Evolutionary conservation across 2,329 filamentous ascomycete genomes (phyloP).

Genomic region (Dendrostoma leiphaemia): DNA sequence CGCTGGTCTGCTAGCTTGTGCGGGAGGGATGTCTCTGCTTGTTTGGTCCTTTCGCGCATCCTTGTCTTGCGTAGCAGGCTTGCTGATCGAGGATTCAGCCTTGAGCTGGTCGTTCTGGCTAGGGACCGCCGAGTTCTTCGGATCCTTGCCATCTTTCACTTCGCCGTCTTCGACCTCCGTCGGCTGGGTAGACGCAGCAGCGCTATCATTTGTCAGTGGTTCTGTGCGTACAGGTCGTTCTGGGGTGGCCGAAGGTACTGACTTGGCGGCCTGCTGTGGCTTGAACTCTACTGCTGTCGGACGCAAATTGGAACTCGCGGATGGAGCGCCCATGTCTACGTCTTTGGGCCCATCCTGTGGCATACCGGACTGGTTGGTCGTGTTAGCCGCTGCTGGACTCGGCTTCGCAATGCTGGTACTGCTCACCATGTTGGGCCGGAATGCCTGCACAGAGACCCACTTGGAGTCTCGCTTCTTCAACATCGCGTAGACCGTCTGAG

Average conservation of each 20-base stretch:
- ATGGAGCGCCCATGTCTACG: slow-evolving; percentile 30
- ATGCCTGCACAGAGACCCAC: slow-evolving; percentile 75
- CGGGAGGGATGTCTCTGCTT: slow-evolving; percentile 29
- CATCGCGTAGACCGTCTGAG: slow-evolving; percentile 68
- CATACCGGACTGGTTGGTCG: slow-evolving; percentile 38
- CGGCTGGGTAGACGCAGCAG: slow-evolving; percentile 20
- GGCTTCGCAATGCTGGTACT: slow-evolving; percentile 1
- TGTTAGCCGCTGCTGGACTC: slow-evolving; percentile 31
- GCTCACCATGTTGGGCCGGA: slow-evolving; percentile 63
- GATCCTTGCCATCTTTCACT: slow-evolving; percentile 58
- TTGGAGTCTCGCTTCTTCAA: slow-evolving; percentile 64
- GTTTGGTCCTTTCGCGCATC: slow-evolving; percentile 25
- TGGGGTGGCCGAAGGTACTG: slow-evolving; percentile 20
- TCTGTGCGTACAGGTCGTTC: slow-evolving; percentile 19
- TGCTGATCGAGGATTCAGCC: slow-evolving; percentile 15
- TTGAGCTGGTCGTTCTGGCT: slow-evolving; percentile 17
- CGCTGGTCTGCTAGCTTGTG: slow-evolving; percentile 24
- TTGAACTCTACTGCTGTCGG: slow-evolving; percentile 65
- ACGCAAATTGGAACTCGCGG: slow-evolving; percentile 44
- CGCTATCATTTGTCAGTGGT: slow-evolving; percentile 25
- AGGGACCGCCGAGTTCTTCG: slow-evolving; percentile 24
- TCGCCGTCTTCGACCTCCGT: slow-evolving; percentile 70
- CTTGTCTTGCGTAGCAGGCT: slow-evolving; percentile 19
- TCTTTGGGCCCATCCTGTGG: slow-evolving; percentile 35
- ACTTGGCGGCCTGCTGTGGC: slow-evolving; percentile 39